phyloP scores from a whole-genome alignment of 495 filamentous ascomycete genomes.

The Penicillium coffeae region DNA sequence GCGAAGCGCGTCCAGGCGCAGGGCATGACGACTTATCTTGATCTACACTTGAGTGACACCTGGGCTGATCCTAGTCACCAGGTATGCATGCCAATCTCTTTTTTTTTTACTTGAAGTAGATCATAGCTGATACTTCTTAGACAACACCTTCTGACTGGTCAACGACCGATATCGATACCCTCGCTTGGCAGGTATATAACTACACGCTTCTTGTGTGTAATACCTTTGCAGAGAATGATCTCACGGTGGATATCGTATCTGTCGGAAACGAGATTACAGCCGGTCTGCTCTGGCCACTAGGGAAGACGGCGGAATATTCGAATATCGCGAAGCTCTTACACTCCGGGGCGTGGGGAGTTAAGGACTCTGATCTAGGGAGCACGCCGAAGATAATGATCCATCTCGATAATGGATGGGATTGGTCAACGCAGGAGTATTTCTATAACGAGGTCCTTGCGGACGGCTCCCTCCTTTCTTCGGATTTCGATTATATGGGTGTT shows the following conservation, averaged over 20 bases:
- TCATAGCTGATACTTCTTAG: conserved; percentile 18
- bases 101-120: background rate
- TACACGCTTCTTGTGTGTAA: conserved; percentile 61
- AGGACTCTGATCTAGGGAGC: conserved; percentile 52
- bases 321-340: conserved; percentile 61
- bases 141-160: conserved; percentile 60
- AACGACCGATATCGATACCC: conserved; percentile 49
- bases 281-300: conserved; percentile 63
- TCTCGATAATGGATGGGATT: conserved; percentile 67
- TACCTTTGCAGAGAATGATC: conserved; percentile 49
- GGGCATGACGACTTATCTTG: conserved; percentile 61
- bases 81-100: conserved; percentile 14
- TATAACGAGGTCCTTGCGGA: conserved; percentile 53
- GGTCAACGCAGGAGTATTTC: conserved; percentile 58
- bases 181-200: conserved; percentile 60
- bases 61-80: conserved; percentile 52
- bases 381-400: conserved; percentile 65
- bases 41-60: conserved; percentile 69
- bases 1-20: conserved; percentile 61
- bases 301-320: conserved; percentile 44
- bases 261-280: conserved; percentile 67
- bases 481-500: conserved; percentile 68
- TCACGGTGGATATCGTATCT: conserved; percentile 59
- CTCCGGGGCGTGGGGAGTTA: conserved; percentile 59
- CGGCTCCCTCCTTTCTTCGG: conserved; percentile 46